Evolutionary conservation across 2,329 filamentous ascomycete species (phyloP).

Genomic region (Corniculantispora saksenae): DNA sequence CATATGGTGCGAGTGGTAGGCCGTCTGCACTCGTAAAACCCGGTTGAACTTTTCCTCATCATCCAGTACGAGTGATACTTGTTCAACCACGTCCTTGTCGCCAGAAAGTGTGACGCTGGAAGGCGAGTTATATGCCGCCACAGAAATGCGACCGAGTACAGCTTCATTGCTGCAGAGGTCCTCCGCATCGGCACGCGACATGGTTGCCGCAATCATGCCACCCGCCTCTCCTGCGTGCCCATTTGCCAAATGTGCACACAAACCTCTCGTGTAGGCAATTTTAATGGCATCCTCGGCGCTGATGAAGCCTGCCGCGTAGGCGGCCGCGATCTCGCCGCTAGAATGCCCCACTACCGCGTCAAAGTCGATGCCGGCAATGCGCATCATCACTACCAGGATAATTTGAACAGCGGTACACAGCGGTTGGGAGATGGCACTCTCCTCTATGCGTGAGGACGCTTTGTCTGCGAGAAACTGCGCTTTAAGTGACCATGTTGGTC

Average conservation of each 20-base stretch:
- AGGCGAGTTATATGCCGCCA: constrained; percentile 36
- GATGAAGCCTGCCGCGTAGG: constrained; percentile 49
- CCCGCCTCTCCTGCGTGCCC: constrained; percentile 29
- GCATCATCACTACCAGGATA: constrained; percentile 29
- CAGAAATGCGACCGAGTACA: constrained; percentile 29
- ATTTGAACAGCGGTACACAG: constrained; percentile 34
- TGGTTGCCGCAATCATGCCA: constrained; percentile 42
- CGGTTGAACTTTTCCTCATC: constrained; percentile 29
- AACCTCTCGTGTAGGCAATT: constrained; percentile 24
- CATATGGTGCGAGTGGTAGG: constrained; percentile 36
- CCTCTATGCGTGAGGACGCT: constrained; percentile 28
- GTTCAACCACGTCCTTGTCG: constrained; percentile 28
- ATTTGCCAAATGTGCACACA: constrained; percentile 34
- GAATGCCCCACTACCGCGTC: constrained; percentile 47
- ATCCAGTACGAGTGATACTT: constrained; percentile 26
- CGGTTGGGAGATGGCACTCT: constrained; percentile 38
- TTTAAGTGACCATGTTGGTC: constrained; percentile 32
- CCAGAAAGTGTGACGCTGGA: constrained; percentile 32
- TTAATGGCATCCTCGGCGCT: constrained; percentile 24
- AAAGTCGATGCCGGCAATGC: constrained; percentile 33
- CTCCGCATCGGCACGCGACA: constrained; percentile 26
- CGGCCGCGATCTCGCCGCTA: constrained; percentile 52
- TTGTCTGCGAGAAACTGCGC: constrained; percentile 34
- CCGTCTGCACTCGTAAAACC: constrained; percentile 29
- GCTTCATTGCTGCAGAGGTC: constrained; percentile 27